A percentile compares a stretch with the other conserved stretches of the same genome.
These are phyloP conservation scores for Przewalskia tangutica DNA, from an alignment of 257 asterid genomes.

Conservation along the genomic window DNA sequence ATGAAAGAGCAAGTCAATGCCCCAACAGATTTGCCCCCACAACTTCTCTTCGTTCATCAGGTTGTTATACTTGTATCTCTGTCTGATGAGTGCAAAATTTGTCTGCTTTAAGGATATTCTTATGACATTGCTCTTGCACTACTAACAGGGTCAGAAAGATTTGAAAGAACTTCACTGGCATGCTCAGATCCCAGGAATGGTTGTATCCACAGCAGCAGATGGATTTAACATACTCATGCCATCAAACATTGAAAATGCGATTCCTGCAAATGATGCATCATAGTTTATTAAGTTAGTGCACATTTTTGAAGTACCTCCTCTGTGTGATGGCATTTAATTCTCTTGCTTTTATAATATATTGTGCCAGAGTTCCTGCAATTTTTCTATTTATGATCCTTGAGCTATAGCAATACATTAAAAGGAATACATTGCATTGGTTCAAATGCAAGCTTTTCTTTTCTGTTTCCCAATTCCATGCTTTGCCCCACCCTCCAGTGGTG, in stretches of 20 bases:
- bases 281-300: neutral
- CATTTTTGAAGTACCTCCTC: neutral
- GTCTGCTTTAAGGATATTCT: neutral
- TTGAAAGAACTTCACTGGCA: constrained; percentile 97
- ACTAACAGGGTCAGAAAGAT: constrained; percentile 84
- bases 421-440: neutral
- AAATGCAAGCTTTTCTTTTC: neutral
- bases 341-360: neutral
- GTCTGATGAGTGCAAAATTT: neutral
- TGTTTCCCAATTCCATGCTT: neutral
- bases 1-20: constrained; percentile 64
- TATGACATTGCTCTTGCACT: neutral
- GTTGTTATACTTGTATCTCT: constrained; percentile 19
- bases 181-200: constrained; percentile 87
- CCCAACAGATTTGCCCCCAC: constrained; percentile 87
- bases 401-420: neutral
- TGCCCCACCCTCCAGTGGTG: neutral
- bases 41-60: constrained; percentile 95
- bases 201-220: constrained; percentile 83
- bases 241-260: constrained; percentile 57
- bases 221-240: constrained; percentile 83
- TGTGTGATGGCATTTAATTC: neutral
- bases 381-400: neutral
- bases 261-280: constrained; percentile 33
- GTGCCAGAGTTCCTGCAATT: neutral